phyloP scores from a whole-genome alignment of 2,329 filamentous ascomycete species.

The Chaetomium sp. region DNA sequence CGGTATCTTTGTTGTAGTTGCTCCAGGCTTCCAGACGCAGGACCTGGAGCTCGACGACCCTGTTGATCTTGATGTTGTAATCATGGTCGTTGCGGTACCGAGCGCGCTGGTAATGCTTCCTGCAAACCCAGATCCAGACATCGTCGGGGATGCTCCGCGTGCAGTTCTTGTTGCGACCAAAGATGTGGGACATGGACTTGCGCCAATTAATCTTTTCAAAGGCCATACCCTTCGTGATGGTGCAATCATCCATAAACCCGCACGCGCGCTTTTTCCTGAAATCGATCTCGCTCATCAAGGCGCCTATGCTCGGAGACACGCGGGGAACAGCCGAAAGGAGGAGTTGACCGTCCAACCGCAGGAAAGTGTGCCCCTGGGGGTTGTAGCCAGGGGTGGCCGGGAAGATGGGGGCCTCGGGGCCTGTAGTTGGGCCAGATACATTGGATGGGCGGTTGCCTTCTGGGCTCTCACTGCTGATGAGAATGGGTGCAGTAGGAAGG shows the following conservation, averaged over 20 bases:
- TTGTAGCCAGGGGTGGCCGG: not conserved
- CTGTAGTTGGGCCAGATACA: not conserved
- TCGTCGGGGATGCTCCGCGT: conserved; percentile 69
- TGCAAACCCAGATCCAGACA: conserved; percentile 76
- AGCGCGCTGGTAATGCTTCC: conserved; percentile 79
- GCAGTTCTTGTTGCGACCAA: conserved; percentile 78
- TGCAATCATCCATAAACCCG: conserved; percentile 60
- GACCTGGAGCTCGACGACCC: conserved; percentile 65
- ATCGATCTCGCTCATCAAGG: conserved; percentile 6
- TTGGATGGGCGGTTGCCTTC: not conserved
- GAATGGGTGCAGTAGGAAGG: not conserved
- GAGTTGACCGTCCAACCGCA: not conserved
- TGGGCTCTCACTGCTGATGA: not conserved
- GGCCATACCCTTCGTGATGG: conserved; percentile 44
- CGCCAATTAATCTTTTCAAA: conserved; percentile 42
- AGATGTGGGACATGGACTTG: conserved; percentile 79
- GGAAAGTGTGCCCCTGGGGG: not conserved
- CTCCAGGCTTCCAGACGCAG: conserved; percentile 65
- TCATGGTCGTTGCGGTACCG: conserved; percentile 67
- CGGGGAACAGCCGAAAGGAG: not conserved
- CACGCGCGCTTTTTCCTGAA: conserved; percentile 42
- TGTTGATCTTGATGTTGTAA: conserved; percentile 64
- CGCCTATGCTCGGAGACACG: not conserved
- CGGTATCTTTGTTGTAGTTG: conserved; percentile 47
- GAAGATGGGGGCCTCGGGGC: not conserved